Evolutionary conservation across 2,329 filamentous ascomycete genomes (phyloP).

Genomic region (Aspergillus japonicus): DNA sequence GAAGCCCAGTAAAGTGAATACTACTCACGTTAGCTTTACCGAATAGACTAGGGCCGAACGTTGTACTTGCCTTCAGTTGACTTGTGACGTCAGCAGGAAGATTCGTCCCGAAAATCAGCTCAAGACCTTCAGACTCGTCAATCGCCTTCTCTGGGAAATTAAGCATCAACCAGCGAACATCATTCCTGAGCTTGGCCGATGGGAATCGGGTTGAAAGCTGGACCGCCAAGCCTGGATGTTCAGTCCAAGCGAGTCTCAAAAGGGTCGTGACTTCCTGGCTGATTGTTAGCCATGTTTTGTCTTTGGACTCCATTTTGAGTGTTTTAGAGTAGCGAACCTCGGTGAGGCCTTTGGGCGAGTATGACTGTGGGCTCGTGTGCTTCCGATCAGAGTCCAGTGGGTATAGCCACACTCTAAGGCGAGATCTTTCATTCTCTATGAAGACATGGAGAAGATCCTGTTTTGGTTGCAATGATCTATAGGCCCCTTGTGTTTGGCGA

Average conservation of each 20-base stretch:
- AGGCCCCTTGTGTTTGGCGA: slow-evolving; percentile 47
- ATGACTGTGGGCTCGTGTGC: slow-evolving; percentile 48
- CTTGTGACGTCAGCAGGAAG: slow-evolving; percentile 76
- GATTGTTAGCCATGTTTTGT: slow-evolving; percentile 12
- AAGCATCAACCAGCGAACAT: slow-evolving; percentile 76
- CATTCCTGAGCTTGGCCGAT: slow-evolving; percentile 67
- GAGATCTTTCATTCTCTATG: slow-evolving; percentile 78
- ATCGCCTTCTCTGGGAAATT: slow-evolving; percentile 82
- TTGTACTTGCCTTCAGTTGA: slow-evolving; percentile 70
- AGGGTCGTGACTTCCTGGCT: slow-evolving; percentile 60
- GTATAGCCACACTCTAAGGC: slow-evolving; percentile 85
- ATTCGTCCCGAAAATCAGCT: slow-evolving; percentile 73
- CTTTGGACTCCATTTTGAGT: neutral
- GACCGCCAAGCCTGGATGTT: slow-evolving; percentile 82
- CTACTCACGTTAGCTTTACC: slow-evolving; percentile 42
- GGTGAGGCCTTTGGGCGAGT: slow-evolving; percentile 41
- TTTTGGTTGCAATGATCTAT: slow-evolving; percentile 70
- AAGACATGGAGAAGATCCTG: slow-evolving; percentile 79
- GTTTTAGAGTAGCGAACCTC: slow-evolving; percentile 33
- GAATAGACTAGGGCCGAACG: neutral
- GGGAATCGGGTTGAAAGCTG: slow-evolving; percentile 79
- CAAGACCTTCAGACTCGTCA: slow-evolving; percentile 75
- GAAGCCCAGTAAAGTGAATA: slow-evolving; percentile 92
- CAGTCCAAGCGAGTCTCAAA: slow-evolving; percentile 79
- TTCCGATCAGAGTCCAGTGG: slow-evolving; percentile 68